Conservation (phyloP, 2,329 filamentous ascomycete genomes). For the Diaporthe vaccinii region DNA sequence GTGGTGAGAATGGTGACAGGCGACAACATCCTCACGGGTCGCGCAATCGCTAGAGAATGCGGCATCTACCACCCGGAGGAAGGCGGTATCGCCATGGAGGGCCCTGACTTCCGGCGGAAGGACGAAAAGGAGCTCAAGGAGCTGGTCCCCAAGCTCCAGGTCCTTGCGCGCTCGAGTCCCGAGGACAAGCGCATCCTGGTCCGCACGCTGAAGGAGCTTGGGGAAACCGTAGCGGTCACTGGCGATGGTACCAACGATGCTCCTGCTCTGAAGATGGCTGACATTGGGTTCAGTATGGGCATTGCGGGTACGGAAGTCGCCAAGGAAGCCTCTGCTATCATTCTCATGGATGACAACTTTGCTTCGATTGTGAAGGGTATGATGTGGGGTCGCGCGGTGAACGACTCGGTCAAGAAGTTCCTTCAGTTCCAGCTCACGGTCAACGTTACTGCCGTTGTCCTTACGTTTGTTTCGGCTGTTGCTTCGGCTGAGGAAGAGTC, state of each 20-base stretch:
- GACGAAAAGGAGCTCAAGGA: conserved; percentile 34
- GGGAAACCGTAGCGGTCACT: conserved; percentile 34
- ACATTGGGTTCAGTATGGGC: conserved; percentile 36
- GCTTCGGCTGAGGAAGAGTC: conserved; percentile 72
- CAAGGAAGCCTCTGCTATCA: conserved; percentile 37
- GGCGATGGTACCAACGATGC: conserved; percentile 38
- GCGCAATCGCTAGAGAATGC: conserved; percentile 73
- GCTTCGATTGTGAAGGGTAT: conserved; percentile 62
- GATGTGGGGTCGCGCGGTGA: conserved; percentile 75
- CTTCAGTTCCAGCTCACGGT: conserved; percentile 78
- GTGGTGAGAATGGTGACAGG: conserved; percentile 82
- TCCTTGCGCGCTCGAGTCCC: conserved; percentile 34
- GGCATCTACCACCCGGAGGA: conserved; percentile 54
- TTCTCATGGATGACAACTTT: conserved; percentile 39
- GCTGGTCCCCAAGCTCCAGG: conserved; percentile 33
- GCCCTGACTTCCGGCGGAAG: conserved; percentile 32
- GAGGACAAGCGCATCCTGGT: conserved; percentile 38
- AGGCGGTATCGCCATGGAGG: conserved; percentile 40
- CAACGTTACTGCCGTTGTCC: conserved; percentile 84
- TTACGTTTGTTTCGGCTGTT: conserved; percentile 84
- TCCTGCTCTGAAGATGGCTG: conserved; percentile 38
- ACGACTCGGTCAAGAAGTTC: conserved; percentile 76
- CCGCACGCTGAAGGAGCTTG: conserved; percentile 33
- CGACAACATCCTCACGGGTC: conserved; percentile 75
- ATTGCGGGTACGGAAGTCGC: conserved; percentile 37